These are phyloP conservation scores for Emmonsiellopsis sp. DNA, from an alignment of 2,329 filamentous ascomycete genomes.

Conservation along the genomic window DNA sequence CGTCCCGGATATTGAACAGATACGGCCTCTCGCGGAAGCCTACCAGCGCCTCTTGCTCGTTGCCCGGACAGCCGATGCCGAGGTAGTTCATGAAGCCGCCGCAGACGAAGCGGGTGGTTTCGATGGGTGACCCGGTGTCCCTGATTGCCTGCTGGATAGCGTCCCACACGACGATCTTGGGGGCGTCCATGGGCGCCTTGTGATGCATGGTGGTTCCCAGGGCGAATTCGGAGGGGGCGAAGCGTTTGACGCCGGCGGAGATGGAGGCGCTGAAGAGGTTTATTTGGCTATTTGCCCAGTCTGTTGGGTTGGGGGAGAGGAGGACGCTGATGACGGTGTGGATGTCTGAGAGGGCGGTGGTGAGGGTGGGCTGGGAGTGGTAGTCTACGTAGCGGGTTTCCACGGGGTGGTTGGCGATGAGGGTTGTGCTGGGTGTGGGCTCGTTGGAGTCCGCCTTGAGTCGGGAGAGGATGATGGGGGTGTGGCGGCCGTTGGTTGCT, in stretches of 20 bases:
- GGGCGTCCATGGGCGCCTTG: slow-evolving; percentile 16
- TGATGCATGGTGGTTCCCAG: slow-evolving; percentile 11
- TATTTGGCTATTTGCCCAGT: slow-evolving; percentile 27
- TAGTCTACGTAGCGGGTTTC: slow-evolving; percentile 23
- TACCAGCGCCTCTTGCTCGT: slow-evolving; percentile 13
- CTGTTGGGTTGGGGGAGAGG: slow-evolving; percentile 13
- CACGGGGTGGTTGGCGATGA: not conserved
- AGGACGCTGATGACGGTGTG: slow-evolving; percentile 21
- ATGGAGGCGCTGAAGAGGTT: slow-evolving; percentile 36
- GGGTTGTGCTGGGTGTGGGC: slow-evolving; percentile 3
- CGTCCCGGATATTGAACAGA: slow-evolving; percentile 15
- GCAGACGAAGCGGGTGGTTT: slow-evolving; percentile 22
- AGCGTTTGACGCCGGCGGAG: slow-evolving; percentile 36
- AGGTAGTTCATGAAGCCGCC: slow-evolving; percentile 31
- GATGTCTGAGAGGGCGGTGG: slow-evolving; percentile 14
- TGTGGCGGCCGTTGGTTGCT: slow-evolving; percentile 14
- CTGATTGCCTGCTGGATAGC: slow-evolving; percentile 16
- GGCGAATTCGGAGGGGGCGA: slow-evolving; percentile 38
- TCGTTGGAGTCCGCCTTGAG: slow-evolving; percentile 6
- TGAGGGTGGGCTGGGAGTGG: slow-evolving; percentile 13
- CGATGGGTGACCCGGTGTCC: slow-evolving; percentile 12
- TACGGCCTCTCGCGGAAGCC: slow-evolving; percentile 9
- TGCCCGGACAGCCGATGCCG: slow-evolving; percentile 15
- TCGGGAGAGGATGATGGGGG: slow-evolving; percentile 23
- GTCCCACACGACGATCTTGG: slow-evolving; percentile 18